Evolutionary conservation across 208 protist species (phyloP), one percentile per base, ranked within the genome.

Genomic region (Acanthamoeba lenticulata): DNA sequence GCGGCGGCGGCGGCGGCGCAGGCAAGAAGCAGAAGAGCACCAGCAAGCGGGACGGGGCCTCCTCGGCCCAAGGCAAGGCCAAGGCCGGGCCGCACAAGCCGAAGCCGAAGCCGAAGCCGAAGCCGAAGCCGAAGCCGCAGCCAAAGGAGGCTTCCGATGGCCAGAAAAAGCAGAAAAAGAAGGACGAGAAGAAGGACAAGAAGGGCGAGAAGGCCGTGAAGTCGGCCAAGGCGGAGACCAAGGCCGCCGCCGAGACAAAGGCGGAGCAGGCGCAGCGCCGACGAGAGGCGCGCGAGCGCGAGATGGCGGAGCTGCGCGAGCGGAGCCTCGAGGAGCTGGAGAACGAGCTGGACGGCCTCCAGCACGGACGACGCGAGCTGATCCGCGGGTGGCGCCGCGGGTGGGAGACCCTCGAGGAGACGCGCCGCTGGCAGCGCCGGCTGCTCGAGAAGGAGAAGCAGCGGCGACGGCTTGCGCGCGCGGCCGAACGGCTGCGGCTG

Each of bases 371-470:
- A 19, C 32, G 36, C 21, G 69, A 79, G 69, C 69, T 79, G 34
- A 45, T 79, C 69, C 69, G 69, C 69, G 69, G 69, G 27, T 79
- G 69, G 69, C 69, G 69, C 24, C 32, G 69, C 32, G 69, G 69
- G 13, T 79, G 69, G 69, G 69, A 79, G 38, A 79, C 69, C 0
- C 69, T 36, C 24, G 36, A 27, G 6, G 69, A 79, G 69, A 79
- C 69, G 19, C 69, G 69, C 19, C 69, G 69, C 21, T 79, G 69
- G 69, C 69, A 79, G 34, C 69, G 32, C 36, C 32, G 19, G 9
- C 69, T 79, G 36, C 44, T 79, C 69, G 69, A 79, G 69, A 79
- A 45, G 69, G 69, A 79, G 69, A 79, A 79, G 69, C 38, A 79
- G 69, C 9, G 24, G 38, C 69, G 69, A 15, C 36, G 36, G 15